Evolutionary conservation across 441 rosid species (phyloP).

Genomic region (Breynia disticha): DNA sequence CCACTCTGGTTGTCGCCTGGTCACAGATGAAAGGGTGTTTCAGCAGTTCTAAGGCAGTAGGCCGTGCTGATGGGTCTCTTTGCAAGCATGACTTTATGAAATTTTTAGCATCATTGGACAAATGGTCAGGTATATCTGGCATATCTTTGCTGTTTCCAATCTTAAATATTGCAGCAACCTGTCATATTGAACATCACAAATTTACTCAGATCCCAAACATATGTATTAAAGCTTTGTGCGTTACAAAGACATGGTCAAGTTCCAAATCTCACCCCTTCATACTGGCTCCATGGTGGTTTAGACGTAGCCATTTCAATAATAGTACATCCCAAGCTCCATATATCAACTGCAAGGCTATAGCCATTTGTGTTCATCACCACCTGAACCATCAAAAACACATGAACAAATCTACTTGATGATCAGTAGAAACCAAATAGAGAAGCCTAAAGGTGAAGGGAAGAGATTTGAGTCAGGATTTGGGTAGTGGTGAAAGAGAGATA

Average conservation of each 20-base stretch:
- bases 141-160: slow-evolving; percentile 91
- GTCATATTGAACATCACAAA: slow-evolving; percentile 22
- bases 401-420: no score
- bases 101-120: slow-evolving; percentile 70
- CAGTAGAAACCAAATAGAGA: not conserved
- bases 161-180: slow-evolving; percentile 98
- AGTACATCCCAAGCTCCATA: slow-evolving; percentile 98
- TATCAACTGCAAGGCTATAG: slow-evolving; percentile 73
- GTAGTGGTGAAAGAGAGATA: not conserved
- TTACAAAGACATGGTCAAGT: no score
- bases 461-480: not conserved
- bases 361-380: slow-evolving; percentile 91
- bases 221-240: slow-evolving; percentile 2
- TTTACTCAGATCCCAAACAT: slow-evolving; percentile 7
- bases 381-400: slow-evolving; percentile 25
- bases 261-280: slow-evolving; percentile 64
- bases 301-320: slow-evolving; percentile 93
- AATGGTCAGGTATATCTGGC: slow-evolving; percentile 82
- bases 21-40: slow-evolving; percentile 75
- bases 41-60: slow-evolving; percentile 58
- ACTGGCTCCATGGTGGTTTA: slow-evolving; percentile 92
- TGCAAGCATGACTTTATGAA: slow-evolving; percentile 78
- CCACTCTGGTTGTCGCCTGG: slow-evolving; percentile 39
- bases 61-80: slow-evolving; percentile 75
- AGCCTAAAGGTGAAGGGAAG: not conserved